Base-by-base conservation (phyloP, 176 grass and related monocot species). In the Pontederia paniculata region DNA sequence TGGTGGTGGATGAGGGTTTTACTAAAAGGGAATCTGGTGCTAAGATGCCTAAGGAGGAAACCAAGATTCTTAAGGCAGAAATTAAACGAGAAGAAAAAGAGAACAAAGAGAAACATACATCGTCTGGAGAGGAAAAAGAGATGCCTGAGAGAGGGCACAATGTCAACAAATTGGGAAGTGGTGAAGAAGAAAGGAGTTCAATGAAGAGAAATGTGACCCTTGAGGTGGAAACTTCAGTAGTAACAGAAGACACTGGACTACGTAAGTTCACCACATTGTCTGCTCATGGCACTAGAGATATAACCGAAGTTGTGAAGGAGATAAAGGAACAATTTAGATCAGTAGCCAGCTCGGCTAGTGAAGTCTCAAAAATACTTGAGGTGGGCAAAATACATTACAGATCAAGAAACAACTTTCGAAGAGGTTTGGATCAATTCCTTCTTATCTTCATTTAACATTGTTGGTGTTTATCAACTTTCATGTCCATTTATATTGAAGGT, bases 251-350 rank as follows among this genome's bases (percentile, higher is more conserved):
- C 52, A 63, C 52, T 74, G 65, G 68, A 10, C 25, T 42, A 10
- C 65, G 25, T 37, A 42, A 66, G 45, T 52, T 58, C 10, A 37
- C 44, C 68, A 44, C 23, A 16, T 45, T 79, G 28, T 45, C 42
- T 53, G 54, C 49, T 60, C 54, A 17, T 31, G 89, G 84, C 12
- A 73, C 72, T 10, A 85, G 89, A 49, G 78, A 89, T 70, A 62
- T 89, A 21, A 50, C 65, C 14, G 78, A 89, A 68, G 85, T 77
- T 50, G 69, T 83, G 46, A 53, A 76, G 66, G 89, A 89, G 63
- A 95, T 95, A 28, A 95, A 95, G 52, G 76, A 83, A 59, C 81
- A 89, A 46, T 95, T 95, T 74, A 78, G 74, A 23, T 83, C 76
- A 0, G 81, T 67, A 20, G 81, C 74, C 16, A 62, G 65, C 47